Evolutionary conservation across 148 eudicot genomes (phyloP).

Genomic region (Vaccinium macrocarpon): DNA sequence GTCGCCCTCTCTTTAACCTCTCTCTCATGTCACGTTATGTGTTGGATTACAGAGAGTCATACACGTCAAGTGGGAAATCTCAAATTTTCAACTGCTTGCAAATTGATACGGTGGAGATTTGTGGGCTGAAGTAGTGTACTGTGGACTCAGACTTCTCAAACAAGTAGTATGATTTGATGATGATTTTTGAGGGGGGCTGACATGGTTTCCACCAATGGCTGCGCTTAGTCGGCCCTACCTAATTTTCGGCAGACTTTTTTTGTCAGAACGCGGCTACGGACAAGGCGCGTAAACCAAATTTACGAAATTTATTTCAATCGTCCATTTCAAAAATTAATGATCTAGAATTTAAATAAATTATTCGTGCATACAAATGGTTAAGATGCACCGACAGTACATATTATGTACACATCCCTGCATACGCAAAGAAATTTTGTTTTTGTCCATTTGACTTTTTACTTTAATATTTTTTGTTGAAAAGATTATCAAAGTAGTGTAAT

Average conservation of each 20-base stretch:
- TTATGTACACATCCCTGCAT: too few species aligned
- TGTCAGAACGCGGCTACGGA: background rate
- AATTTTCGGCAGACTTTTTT: background rate
- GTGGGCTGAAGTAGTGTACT: background rate
- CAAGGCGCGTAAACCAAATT: too few species aligned
- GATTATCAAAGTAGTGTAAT: too few species aligned
- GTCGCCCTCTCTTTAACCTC: background rate
- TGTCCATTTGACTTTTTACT: too few species aligned
- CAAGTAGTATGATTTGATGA: background rate
- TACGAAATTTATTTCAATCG: too few species aligned
- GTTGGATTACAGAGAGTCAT: background rate
- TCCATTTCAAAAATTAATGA: too few species aligned
- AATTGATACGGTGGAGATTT: background rate
- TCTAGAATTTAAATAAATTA: too few species aligned
- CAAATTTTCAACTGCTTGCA: too few species aligned
- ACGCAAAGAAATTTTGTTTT: too few species aligned
- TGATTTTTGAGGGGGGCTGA: background rate
- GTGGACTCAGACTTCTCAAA: background rate
- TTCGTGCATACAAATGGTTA: too few species aligned
- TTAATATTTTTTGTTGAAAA: too few species aligned
- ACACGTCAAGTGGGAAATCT: background rate
- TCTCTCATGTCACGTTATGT: background rate
- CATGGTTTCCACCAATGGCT: background rate
- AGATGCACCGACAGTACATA: too few species aligned
- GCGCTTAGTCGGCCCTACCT: background rate